These are phyloP conservation scores for Ophiostoma tasmaniense DNA, from an alignment of 2,329 filamentous ascomycete species.

Conservation along the genomic window DNA sequence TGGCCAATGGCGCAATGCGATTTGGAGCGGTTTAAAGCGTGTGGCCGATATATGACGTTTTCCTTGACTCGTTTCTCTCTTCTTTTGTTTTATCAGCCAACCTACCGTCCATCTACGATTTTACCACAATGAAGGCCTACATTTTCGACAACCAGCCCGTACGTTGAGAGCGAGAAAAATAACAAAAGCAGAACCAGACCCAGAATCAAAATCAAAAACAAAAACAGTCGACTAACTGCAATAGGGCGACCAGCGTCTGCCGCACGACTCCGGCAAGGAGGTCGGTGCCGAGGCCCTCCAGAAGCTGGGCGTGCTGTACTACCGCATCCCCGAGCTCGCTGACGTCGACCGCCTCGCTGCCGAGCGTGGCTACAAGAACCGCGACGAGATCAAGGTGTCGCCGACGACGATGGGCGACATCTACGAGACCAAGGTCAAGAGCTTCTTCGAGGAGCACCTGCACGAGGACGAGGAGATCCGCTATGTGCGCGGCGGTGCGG, in stretches of 20 bases:
- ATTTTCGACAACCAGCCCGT: conserved; percentile 48
- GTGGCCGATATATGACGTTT: not conserved
- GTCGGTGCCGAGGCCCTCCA: conserved; percentile 59
- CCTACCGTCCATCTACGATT: not conserved
- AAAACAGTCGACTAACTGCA: not conserved
- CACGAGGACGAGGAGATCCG: conserved; percentile 98
- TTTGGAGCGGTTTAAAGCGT: not conserved
- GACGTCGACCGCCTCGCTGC: conserved; percentile 66
- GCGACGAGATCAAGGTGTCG: conserved; percentile 85
- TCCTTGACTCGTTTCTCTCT: not conserved
- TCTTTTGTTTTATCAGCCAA: not conserved
- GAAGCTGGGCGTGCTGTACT: conserved; percentile 73
- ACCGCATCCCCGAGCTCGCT: conserved; percentile 53
- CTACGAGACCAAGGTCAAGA: conserved; percentile 91
- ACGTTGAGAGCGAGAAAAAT: conserved; percentile 24
- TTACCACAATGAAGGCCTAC: conserved; percentile 46
- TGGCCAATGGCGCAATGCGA: conserved; percentile 19
- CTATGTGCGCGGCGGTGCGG: conserved; percentile 79
- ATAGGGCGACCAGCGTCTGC: conserved; percentile 85
- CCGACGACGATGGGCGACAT: conserved; percentile 73
- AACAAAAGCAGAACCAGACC: too few relatives aligned
- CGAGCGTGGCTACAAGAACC: conserved; percentile 81
- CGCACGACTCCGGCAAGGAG: conserved; percentile 73
- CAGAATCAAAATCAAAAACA: too few relatives aligned
- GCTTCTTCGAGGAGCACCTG: conserved; percentile 89